Conservation (phyloP, 495 filamentous ascomycete genomes). For the Mytilinidion resinicola region DNA sequence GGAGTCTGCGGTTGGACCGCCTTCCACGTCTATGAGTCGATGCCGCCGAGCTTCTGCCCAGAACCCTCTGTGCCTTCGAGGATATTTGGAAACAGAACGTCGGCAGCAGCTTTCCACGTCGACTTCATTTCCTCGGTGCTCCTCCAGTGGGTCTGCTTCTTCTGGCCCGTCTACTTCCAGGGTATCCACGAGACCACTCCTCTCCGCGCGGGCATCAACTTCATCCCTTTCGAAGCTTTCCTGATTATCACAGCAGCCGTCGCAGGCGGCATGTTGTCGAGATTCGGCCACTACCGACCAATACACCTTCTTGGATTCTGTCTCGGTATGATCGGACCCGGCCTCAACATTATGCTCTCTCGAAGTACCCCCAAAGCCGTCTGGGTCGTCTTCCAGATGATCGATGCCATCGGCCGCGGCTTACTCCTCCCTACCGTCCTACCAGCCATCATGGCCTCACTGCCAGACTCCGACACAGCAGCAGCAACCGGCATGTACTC, state of each 20-base stretch:
- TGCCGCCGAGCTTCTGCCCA: constrained; percentile 1
- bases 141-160: constrained; percentile 16
- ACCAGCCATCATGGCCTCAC: constrained; percentile 9
- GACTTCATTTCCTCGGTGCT: constrained; percentile 6
- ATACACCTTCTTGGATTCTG: constrained; percentile 6
- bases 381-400: constrained; percentile 7
- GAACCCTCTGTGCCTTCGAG: constrained; percentile 7
- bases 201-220: constrained; percentile 6
- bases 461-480: constrained; percentile 3
- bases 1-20: constrained; percentile 1
- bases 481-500: constrained; percentile 4
- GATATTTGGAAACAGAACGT: constrained; percentile 10
- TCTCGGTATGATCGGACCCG: constrained; percentile 5
- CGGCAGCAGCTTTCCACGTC: constrained; percentile 4
- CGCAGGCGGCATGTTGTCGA: not conserved
- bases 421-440: constrained; percentile 4
- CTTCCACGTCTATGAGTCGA: constrained; percentile 7
- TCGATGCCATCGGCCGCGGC: not conserved
- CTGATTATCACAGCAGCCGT: constrained; percentile 5
- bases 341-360: not conserved
- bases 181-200: constrained; percentile 3
- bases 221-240: constrained; percentile 6
- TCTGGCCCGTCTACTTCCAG: constrained; percentile 20
- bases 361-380: not conserved
- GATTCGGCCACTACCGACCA: constrained; percentile 4